Evolutionary conservation across 2,329 filamentous ascomycete genomes (phyloP), one percentile per base, ranked within the genome.

Genomic region (Endoconidiophora polonica): DNA sequence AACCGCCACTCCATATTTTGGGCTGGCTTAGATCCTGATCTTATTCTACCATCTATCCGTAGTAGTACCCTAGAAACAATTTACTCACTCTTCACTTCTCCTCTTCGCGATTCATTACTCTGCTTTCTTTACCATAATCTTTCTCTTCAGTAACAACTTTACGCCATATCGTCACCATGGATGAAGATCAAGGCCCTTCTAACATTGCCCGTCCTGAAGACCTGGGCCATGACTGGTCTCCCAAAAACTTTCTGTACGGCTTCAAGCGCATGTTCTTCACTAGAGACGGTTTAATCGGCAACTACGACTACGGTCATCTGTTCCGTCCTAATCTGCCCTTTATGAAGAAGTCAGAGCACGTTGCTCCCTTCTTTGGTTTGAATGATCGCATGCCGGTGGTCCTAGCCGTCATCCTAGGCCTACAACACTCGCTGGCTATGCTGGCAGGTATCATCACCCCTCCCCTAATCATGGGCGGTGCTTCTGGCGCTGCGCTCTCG

Each of bases 281-380:
- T 43, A 79, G 69, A 54, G 73, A 87, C 1, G 88, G 88, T 10
- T 72, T 94, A 23, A 64, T 95, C 50, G 88, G 88, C 55, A 72
- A 79, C 58, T 95, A 95, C 64, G 83, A 95, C 71, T 95, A 95
- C 72, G 83, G 63, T 36, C 91, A 87, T 59, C 78, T 95, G 39
- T 94, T 95, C 70, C 77, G 69, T 20, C 84, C 77, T 1, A 87
- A 84, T 57, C 65, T 94, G 20, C 88, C 88, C 0, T 94, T 94
- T 63, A 79, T 91, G 71, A 79, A 74, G 60, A 77, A 74, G 61
- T 58, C 66, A 4, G 62, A 62, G 33, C 64, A 66, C 55, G 68
- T 72, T n/a, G 77, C 81, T 29, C 85, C 85, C 0, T 91, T 93
- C 63, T 91, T 90, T 59, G 85, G 84, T n/a, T 76, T 90, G 38